Conservation (phyloP, 768 basidiomycete genomes). For the Amanita thiersii region DNA sequence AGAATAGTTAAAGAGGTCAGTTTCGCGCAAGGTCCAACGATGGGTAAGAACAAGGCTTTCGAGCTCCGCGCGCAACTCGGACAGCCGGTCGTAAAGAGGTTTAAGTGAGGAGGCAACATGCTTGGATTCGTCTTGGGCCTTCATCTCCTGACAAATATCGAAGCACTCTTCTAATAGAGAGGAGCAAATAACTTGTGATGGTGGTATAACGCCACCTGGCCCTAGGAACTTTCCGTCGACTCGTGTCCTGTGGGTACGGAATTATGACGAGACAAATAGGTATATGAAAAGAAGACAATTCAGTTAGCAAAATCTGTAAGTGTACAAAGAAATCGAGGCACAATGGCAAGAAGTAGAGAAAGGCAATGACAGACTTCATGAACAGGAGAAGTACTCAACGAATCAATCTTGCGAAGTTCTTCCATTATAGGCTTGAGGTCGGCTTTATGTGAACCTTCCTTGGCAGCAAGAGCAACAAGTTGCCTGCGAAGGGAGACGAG, state of each 20-base stretch:
- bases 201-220: slow-evolving; percentile 81
- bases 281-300: slow-evolving; percentile 9
- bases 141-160: slow-evolving; percentile 92
- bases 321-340: slow-evolving; percentile 12
- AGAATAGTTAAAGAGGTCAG: slow-evolving; percentile 90
- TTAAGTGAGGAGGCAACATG: slow-evolving; percentile 80
- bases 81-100: slow-evolving; percentile 89
- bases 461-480: slow-evolving; percentile 81
- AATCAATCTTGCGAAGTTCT: slow-evolving; percentile 92
- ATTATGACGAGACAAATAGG: slow-evolving; percentile 12
- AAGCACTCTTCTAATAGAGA: slow-evolving; percentile 96
- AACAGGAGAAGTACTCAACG: slow-evolving; percentile 59
- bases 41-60: slow-evolving; percentile 92
- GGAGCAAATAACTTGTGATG: slow-evolving; percentile 85
- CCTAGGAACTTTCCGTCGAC: slow-evolving; percentile 96
- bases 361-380: slow-evolving; percentile 23
- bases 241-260: slow-evolving; percentile 51
- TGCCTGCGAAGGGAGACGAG: slow-evolving; percentile 84
- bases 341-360: slow-evolving; percentile 15
- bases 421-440: slow-evolving; percentile 88
- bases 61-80: slow-evolving; percentile 77
- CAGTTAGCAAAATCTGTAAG: slow-evolving; percentile 9
- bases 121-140: slow-evolving; percentile 84
- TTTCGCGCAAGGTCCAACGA: slow-evolving; percentile 94
- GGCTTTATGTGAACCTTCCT: slow-evolving; percentile 75